Conservation (phyloP, 2,329 filamentous ascomycete species). For the Phyllosticta citrichinensis region DNA sequence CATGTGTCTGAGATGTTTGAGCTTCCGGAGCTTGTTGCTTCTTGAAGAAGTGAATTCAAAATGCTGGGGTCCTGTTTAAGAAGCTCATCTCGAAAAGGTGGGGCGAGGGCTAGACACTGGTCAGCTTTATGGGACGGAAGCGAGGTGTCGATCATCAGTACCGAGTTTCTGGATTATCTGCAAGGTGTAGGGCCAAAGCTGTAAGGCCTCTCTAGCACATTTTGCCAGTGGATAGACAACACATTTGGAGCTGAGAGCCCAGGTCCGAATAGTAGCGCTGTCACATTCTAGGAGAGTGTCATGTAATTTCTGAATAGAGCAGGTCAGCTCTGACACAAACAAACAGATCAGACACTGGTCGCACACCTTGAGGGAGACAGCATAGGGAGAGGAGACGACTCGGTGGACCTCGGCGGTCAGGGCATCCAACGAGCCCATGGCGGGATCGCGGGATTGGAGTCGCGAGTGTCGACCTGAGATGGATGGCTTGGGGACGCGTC, state of each 20-base stretch:
- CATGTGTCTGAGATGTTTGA: conserved; percentile 14
- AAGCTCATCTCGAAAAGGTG: conserved; percentile 20
- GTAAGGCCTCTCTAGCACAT: conserved; percentile 40
- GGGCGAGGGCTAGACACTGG: neutral
- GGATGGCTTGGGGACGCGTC: conserved; percentile 53
- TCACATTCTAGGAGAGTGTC: conserved; percentile 25
- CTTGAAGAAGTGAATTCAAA: conserved; percentile 23
- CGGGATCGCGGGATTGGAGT: neutral
- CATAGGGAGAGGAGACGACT: conserved; percentile 39
- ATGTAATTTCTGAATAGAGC: conserved; percentile 23
- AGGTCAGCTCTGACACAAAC: neutral
- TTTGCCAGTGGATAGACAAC: conserved; percentile 19
- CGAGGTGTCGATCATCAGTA: conserved; percentile 17
- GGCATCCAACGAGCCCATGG: conserved; percentile 7
- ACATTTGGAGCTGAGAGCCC: conserved; percentile 40
- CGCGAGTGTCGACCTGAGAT: conserved; percentile 11
- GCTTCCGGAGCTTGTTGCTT: conserved; percentile 21
- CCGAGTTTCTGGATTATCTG: conserved; percentile 41
- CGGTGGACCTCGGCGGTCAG: conserved; percentile 36
- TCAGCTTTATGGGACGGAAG: neutral
- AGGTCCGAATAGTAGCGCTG: conserved; percentile 30
- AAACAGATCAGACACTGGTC: neutral
- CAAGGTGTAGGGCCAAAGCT: conserved; percentile 42
- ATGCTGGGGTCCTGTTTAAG: conserved; percentile 22
- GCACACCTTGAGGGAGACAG: conserved; percentile 39